phyloP scores from a whole-genome alignment of 2,329 filamentous ascomycete genomes.

The Aspergillus hortae region DNA sequence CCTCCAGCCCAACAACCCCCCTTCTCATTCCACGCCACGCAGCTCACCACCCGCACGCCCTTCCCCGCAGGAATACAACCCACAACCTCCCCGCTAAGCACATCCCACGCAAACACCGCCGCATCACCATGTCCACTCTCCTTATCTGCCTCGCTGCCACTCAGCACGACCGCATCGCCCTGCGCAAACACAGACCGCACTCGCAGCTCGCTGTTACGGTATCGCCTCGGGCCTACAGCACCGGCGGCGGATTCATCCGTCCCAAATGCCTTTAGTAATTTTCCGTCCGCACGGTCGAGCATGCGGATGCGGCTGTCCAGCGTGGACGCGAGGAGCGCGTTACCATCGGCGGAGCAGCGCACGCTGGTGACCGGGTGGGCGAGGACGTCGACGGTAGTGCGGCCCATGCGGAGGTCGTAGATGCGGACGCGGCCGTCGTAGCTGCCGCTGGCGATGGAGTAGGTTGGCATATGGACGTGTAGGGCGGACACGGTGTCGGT shows the following conservation, averaged over 20 bases:
- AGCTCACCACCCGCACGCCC: constrained; percentile 42
- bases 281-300: constrained; percentile 74
- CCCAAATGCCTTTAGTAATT: constrained; percentile 68
- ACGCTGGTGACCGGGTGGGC: constrained; percentile 70
- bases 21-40: constrained; percentile 45
- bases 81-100: constrained; percentile 67
- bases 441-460: constrained; percentile 66
- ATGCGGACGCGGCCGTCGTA: constrained; percentile 78
- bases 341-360: constrained; percentile 65
- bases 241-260: constrained; percentile 27
- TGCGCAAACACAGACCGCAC: constrained; percentile 72
- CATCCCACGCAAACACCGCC: constrained; percentile 67
- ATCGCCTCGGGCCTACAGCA: constrained; percentile 18
- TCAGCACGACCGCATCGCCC: constrained; percentile 73
- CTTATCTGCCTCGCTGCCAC: constrained; percentile 66
- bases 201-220: constrained; percentile 67
- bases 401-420: constrained; percentile 80
- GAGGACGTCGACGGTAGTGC: constrained; percentile 66
- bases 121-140: constrained; percentile 18
- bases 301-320: constrained; percentile 75
- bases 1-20: constrained; percentile 38
- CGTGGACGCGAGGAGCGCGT: constrained; percentile 68
- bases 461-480: constrained; percentile 36
- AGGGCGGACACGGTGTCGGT: constrained; percentile 40
- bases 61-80: constrained; percentile 53